Evolutionary conservation across 208 protist genomes (phyloP).

Genomic region (Trypanosoma mega): DNA sequence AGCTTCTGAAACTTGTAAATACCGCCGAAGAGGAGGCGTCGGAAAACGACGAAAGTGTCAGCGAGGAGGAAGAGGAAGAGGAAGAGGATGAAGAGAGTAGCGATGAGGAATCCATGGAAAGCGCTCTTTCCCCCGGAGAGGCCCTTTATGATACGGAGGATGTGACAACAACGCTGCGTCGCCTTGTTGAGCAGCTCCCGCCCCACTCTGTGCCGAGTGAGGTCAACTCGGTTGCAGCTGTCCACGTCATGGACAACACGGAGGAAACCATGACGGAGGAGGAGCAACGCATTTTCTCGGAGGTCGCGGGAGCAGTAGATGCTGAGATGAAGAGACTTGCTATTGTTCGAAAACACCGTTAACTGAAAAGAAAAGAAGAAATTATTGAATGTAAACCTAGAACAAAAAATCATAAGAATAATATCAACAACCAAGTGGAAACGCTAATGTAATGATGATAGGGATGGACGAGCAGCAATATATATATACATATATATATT

Average conservation of each 20-base stretch:
- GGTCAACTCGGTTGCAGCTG: not conserved
- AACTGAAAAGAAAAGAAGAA: not conserved
- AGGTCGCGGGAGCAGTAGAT: constrained; percentile 36
- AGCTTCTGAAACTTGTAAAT: constrained; percentile 17
- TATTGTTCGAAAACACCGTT: constrained; percentile 49
- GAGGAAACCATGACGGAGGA: constrained; percentile 29
- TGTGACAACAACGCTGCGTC: not conserved
- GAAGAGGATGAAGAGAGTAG: constrained; percentile 9
- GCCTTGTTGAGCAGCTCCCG: constrained; percentile 1
- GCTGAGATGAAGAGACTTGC: constrained; percentile 54
- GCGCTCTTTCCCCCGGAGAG: too few species aligned
- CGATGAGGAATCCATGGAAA: not conserved
- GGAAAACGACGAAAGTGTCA: not conserved
- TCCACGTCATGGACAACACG: constrained; percentile 1
- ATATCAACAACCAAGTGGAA: not conserved
- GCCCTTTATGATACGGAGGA: not conserved
- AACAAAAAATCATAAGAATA: not conserved
- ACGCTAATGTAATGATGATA: not conserved
- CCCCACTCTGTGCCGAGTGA: not conserved
- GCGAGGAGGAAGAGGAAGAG: constrained; percentile 9
- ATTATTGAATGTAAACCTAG: constrained; percentile 6
- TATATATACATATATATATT: not conserved
- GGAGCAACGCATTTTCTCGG: constrained; percentile 26
- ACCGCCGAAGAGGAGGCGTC: too few species aligned
- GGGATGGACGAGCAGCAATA: too few species aligned